These are phyloP conservation scores for Oryza officinalis DNA, from an alignment of 176 grass and related monocot species.

Conservation along the genomic window DNA sequence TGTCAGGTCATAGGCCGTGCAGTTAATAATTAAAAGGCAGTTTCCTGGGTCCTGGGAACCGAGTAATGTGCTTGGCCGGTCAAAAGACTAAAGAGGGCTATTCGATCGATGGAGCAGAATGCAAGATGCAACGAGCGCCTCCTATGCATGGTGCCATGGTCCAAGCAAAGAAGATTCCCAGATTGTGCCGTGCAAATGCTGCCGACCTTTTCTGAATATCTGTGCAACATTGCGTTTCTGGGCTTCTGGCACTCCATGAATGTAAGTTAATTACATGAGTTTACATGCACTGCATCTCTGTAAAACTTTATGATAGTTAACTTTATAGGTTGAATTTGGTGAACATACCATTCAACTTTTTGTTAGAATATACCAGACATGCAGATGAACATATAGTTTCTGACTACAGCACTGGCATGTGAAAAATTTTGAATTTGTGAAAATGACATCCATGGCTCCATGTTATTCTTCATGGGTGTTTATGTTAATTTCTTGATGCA, in stretches of 20 bases:
- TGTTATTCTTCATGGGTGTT: not conserved
- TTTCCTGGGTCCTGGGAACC: conserved; percentile 46
- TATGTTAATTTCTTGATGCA: not conserved
- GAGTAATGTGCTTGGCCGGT: conserved; percentile 35
- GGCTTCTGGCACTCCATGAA: not conserved
- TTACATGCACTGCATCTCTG: not conserved
- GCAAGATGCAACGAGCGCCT: conserved; percentile 12
- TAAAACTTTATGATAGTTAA: not conserved
- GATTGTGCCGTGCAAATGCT: conserved; percentile 32
- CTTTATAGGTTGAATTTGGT: not conserved
- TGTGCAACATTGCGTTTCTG: not conserved
- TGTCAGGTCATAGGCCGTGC: conserved; percentile 18
- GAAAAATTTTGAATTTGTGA: not conserved
- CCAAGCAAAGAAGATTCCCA: conserved; percentile 29
- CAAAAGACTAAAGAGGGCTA: conserved; percentile 49
- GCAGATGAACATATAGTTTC: conserved; percentile 12
- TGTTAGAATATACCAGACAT: not conserved
- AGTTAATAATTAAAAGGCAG: conserved; percentile 35
- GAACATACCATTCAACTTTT: not conserved
- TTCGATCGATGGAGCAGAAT: conserved; percentile 29
- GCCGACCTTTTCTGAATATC: conserved; percentile 6
- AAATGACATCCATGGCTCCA: conserved; percentile 22
- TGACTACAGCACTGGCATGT: conserved; percentile 12
- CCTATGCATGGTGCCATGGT: not conserved
- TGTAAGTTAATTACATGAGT: not conserved